A percentile compares a stretch with the other conserved stretches of the same genome.
Conservation (phyloP, 2,329 filamentous ascomycete genomes). For the Colletotrichum sp. region DNA sequence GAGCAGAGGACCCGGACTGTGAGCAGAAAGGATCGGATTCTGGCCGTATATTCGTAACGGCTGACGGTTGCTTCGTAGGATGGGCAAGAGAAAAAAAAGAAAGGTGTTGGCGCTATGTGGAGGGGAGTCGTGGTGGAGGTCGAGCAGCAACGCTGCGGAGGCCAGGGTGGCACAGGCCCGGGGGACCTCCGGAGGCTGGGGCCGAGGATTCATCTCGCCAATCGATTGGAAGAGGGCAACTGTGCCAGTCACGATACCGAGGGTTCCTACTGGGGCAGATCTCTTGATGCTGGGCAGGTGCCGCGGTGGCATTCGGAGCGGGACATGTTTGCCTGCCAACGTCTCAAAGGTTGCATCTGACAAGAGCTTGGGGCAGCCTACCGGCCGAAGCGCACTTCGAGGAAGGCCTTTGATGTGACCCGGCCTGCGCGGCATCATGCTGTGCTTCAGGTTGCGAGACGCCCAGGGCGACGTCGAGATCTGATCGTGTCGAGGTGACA, state of each 20-base stretch:
- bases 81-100: conserved; percentile 4
- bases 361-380: neutral
- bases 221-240: neutral
- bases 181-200: neutral
- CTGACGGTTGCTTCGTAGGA: neutral
- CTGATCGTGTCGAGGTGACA: neutral
- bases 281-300: neutral
- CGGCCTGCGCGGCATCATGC: neutral
- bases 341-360: neutral
- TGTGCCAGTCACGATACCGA: neutral
- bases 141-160: neutral
- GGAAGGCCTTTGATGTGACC: neutral
- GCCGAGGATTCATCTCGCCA: neutral
- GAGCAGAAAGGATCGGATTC: neutral
- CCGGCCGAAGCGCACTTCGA: neutral
- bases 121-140: neutral
- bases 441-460: neutral
- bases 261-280: neutral
- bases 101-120: neutral
- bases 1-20: neutral
- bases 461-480: neutral
- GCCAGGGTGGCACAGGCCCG: neutral
- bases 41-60: neutral
- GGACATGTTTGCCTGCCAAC: neutral
- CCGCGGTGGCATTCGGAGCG: neutral